Percentiles rank a stretch among this genome's conserved stretches.
Conservation (phyloP, 2,329 filamentous ascomycete genomes). For the Penicillium sp. region DNA sequence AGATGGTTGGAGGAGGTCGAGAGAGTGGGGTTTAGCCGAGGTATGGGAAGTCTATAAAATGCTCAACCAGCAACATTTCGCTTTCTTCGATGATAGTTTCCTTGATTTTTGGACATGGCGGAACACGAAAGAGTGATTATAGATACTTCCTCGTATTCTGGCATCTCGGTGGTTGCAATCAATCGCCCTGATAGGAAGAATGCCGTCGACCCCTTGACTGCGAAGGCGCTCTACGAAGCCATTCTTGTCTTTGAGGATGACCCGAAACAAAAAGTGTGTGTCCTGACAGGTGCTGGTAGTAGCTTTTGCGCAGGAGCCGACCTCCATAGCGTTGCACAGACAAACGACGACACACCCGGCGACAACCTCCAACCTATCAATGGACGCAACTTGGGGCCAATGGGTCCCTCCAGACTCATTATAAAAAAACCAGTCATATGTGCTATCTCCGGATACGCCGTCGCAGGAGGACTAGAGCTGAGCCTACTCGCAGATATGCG, state of each 20-base stretch:
- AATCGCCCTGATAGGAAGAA: conserved; percentile 53
- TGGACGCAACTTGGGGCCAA: conserved; percentile 47
- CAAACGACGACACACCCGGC: conserved; percentile 7
- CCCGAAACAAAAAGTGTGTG: conserved; percentile 51
- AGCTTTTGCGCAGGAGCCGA: conserved; percentile 57
- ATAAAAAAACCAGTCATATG: conserved; percentile 53
- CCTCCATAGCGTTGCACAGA: conserved; percentile 46
- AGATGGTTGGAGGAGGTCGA: conserved; percentile 15
- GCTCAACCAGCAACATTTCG: neutral
- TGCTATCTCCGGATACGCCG: conserved; percentile 53
- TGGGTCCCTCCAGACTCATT: conserved; percentile 53
- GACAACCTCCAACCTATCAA: conserved; percentile 33
- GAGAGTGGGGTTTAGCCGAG: conserved; percentile 13
- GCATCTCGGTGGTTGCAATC: conserved; percentile 57
- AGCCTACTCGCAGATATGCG: conserved; percentile 54
- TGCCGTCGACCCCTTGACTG: conserved; percentile 52
- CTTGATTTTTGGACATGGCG: neutral
- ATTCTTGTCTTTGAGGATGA: conserved; percentile 53
- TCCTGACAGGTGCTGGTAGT: conserved; percentile 48
- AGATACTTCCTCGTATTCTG: conserved; percentile 24
- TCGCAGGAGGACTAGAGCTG: conserved; percentile 55
- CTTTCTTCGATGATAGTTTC: neutral
- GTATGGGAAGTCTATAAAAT: neutral
- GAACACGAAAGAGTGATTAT: neutral
- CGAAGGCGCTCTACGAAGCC: conserved; percentile 47